These are phyloP conservation scores for Vigna unguiculata DNA, from an alignment of 306 rosid genomes.

Conservation along the genomic window DNA sequence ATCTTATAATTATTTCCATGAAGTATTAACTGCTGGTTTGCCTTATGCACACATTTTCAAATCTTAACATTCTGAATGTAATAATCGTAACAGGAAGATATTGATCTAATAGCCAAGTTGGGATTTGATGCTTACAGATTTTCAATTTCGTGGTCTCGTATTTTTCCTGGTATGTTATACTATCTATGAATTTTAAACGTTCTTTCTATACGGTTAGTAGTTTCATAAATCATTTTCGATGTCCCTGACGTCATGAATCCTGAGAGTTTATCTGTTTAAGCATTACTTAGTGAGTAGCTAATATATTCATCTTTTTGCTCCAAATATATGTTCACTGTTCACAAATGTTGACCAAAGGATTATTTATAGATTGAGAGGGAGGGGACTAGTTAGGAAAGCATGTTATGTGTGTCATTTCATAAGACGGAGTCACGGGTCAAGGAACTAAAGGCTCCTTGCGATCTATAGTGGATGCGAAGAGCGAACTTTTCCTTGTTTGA, in stretches of 20 bases:
- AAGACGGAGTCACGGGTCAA: background rate
- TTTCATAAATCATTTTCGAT: slow-evolving; percentile 16
- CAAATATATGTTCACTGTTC: slow-evolving; percentile 12
- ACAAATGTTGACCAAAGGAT: background rate
- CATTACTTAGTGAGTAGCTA: background rate
- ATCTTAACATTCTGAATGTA: slow-evolving; percentile 35
- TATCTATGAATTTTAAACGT: slow-evolving; percentile 6
- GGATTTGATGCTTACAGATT: slow-evolving; percentile 91
- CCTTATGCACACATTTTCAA: background rate
- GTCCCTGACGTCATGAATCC: slow-evolving; percentile 14
- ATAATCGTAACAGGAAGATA: slow-evolving; percentile 75
- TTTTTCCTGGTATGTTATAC: slow-evolving; percentile 78
- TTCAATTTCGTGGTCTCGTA: slow-evolving; percentile 95
- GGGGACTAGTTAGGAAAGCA: background rate
- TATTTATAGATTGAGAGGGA: background rate
- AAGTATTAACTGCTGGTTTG: slow-evolving; percentile 6
- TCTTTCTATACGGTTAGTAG: slow-evolving; percentile 6
- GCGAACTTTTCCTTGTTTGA: background rate
- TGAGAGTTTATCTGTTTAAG: slow-evolving; percentile 23
- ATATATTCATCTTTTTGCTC: background rate
- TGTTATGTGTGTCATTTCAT: background rate
- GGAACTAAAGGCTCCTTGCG: background rate
- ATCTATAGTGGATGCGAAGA: background rate
- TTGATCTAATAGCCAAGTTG: slow-evolving; percentile 84
- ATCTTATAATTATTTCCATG: slow-evolving; percentile 9